Conservation (phyloP, 1,284 basidiomycete species). For the Malassezia sp. region DNA sequence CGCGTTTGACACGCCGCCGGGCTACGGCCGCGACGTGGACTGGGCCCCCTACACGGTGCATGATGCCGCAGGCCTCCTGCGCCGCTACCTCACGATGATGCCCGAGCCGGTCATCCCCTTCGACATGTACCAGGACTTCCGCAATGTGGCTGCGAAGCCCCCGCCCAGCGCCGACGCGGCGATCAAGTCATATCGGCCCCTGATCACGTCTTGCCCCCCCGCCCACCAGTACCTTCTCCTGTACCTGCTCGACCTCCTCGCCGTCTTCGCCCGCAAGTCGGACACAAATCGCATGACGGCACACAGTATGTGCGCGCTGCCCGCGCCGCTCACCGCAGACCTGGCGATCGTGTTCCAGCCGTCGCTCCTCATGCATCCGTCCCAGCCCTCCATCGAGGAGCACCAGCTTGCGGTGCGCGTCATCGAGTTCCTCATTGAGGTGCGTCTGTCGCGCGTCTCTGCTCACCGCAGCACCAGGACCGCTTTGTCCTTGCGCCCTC, state of each 20-base stretch:
- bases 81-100: slow-evolving; percentile 90
- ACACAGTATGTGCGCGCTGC: no score
- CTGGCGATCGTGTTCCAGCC: slow-evolving; percentile 46
- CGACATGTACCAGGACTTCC: slow-evolving; percentile 76
- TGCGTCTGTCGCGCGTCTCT: no score
- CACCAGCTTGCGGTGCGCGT: slow-evolving; percentile 78
- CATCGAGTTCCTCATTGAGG: slow-evolving; percentile 87
- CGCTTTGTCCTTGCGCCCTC: slow-evolving; percentile 41
- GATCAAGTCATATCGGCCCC: slow-evolving; percentile 57
- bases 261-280: slow-evolving; percentile 79
- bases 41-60: slow-evolving; percentile 87
- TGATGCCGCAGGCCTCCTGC: slow-evolving; percentile 89
- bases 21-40: slow-evolving; percentile 87
- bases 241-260: slow-evolving; percentile 87
- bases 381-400: slow-evolving; percentile 56
- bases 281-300: slow-evolving; percentile 93
- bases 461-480: slow-evolving; percentile 48
- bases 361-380: slow-evolving; percentile 63
- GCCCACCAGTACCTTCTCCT: slow-evolving; percentile 86
- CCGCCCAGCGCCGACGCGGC: slow-evolving; percentile 29
- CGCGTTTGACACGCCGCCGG: slow-evolving; percentile 72
- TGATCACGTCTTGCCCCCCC: slow-evolving; percentile 73
- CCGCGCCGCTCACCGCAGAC: no score
- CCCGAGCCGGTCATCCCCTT: slow-evolving; percentile 74
- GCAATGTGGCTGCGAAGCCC: slow-evolving; percentile 55